Base-by-base conservation (phyloP, 305 asterid species). In the Fraxinus velutina region DNA sequence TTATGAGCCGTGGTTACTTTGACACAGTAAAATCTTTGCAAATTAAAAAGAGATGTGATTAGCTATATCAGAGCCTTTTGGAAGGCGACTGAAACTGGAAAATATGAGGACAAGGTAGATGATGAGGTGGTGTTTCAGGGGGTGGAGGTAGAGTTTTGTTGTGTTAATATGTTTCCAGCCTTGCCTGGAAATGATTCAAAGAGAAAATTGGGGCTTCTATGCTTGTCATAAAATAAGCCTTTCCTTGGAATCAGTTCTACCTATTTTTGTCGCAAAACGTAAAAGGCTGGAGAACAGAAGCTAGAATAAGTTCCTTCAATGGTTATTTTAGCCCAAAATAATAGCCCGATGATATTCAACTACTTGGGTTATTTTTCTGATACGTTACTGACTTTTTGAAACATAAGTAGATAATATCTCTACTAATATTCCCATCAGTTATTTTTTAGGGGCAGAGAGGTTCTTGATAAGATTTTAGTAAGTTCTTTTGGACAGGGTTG, bases 331-430 rank as follows among this genome's bases (percentile, higher is more conserved):
- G 30, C 52, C 73, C 80, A 57, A 30, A 7, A 37, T 42, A 50
- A 62, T 78, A 62, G 77, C 55, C 79, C 47, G 22, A 50, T 29
- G 64, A 36, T 84, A 34, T 76, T 24, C 24, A 64, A 55, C 60
- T 62, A 55, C 60, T 50, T 19, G 4, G 34, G 34, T 64, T 15
- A 8, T 64, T 27, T 64, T 64, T 22, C 34, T 27, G 73, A 8
- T 64, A 24, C 1, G 34, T 24, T 64, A 47, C 60, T 50, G 60
- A 4, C 60, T 50, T 15, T 27, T 27, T 27, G 30, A 27, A 27
- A 27, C 30, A 27, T 27, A 27, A 27, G n/a, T 2, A 50, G 60
- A 15, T 50, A 50, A 50, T 50, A 15, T 50, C 60, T 50, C 21
- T 50, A n/a, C 55, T 50, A 15, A 50, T 50, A 47, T 50, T 50